phyloP scores from a whole-genome alignment of 768 basidiomycete species.

The Lentinula detonsa region DNA sequence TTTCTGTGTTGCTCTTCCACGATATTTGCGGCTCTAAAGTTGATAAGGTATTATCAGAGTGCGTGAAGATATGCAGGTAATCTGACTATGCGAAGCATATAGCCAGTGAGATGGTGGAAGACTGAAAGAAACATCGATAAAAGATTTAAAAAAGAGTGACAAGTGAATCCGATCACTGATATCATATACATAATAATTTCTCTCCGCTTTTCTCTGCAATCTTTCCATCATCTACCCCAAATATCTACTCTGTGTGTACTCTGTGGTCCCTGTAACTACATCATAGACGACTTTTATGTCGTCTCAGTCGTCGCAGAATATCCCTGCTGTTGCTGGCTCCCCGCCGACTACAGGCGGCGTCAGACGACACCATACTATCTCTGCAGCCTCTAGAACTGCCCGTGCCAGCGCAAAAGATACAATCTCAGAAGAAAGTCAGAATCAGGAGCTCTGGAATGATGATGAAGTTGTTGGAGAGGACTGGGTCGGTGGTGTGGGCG shows the following conservation, averaged over 20 bases:
- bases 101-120: no score
- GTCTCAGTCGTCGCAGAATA: conserved; percentile 4
- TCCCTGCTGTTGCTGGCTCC: not conserved
- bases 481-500: conserved; percentile 77
- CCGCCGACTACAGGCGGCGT: conserved; percentile 31
- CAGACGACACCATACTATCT: conserved; percentile 81
- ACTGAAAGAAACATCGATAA: not conserved
- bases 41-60: no score
- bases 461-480: conserved; percentile 77
- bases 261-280: not conserved
- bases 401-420: conserved; percentile 54
- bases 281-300: conserved; percentile 4
- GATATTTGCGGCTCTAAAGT: no score
- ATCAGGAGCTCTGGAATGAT: conserved; percentile 57
- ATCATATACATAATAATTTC: not conserved
- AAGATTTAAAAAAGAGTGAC: no score
- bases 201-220: not conserved
- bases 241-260: not conserved
- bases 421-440: conserved; percentile 63
- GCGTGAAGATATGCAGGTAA: no score
- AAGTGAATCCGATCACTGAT: not conserved
- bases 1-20: not conserved
- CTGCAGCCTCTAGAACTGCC: conserved; percentile 62
- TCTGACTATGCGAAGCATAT: no score
- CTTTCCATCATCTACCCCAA: not conserved